phyloP scores from a whole-genome alignment of 306 rosid genomes.

The Senna tora region DNA sequence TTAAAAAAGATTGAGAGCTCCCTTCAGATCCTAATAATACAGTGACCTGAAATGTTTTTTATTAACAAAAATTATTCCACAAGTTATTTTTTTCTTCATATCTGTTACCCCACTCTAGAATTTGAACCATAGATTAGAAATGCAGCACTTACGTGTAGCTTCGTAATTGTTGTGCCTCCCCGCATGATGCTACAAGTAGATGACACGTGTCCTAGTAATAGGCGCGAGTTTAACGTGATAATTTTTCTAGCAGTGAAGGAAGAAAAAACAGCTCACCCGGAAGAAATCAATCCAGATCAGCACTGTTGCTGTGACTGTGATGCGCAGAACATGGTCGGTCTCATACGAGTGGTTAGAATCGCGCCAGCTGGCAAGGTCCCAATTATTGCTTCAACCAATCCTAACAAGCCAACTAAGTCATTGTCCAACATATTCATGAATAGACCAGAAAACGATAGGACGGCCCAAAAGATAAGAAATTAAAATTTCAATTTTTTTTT shows the following conservation, averaged over 20 bases:
- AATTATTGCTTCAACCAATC: not conserved
- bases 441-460: constrained; percentile 1
- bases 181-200: not conserved
- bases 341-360: constrained; percentile 27
- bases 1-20: too few relatives aligned
- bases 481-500: constrained; percentile 12
- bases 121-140: too few relatives aligned
- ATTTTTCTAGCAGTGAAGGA: not conserved
- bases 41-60: too few relatives aligned
- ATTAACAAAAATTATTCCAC: too few relatives aligned
- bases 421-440: constrained; percentile 6
- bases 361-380: constrained; percentile 37
- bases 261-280: constrained; percentile 1
- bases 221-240: constrained; percentile 38
- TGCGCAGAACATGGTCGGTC: constrained; percentile 54
- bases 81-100: not conserved
- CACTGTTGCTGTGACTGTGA: constrained; percentile 40
- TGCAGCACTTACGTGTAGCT: constrained; percentile 24
- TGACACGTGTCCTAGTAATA: constrained; percentile 26
- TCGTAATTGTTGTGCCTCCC: not conserved
- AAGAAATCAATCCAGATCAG: not conserved
- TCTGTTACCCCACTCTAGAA: too few relatives aligned
- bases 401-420: constrained; percentile 10
- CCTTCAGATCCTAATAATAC: too few relatives aligned
- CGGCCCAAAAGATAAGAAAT: constrained; percentile 6